Evolutionary conservation across 2,329 filamentous ascomycete species (phyloP).

Genomic region (Pseudocercospora pini-densiflorae): DNA sequence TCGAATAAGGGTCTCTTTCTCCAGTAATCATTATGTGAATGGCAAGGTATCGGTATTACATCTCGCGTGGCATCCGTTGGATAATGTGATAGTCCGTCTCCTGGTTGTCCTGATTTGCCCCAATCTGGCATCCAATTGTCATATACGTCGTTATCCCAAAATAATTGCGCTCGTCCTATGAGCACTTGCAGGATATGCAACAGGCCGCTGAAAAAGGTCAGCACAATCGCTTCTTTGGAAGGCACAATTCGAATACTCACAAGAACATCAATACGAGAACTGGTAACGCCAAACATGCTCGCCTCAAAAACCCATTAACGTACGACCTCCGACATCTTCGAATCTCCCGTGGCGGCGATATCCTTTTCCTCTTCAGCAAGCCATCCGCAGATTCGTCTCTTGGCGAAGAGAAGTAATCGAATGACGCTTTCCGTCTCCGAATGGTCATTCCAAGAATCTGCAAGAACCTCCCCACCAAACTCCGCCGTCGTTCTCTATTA

Average conservation of each 20-base stretch:
- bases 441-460: constrained; percentile 13
- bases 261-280: constrained; percentile 25
- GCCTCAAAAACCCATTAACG: constrained; percentile 18
- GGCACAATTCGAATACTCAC: constrained; percentile 18
- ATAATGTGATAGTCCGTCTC: constrained; percentile 40
- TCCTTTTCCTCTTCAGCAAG: constrained; percentile 13
- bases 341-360: constrained; percentile 18
- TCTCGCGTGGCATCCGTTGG: constrained; percentile 48
- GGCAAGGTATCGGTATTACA: constrained; percentile 61
- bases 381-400: constrained; percentile 16
- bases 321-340: constrained; percentile 20
- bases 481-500: constrained; percentile 3
- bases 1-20: constrained; percentile 65
- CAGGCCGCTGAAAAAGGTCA: constrained; percentile 41
- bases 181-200: constrained; percentile 47
- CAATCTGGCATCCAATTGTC: constrained; percentile 46
- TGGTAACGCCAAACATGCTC: constrained; percentile 18
- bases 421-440: constrained; percentile 7
- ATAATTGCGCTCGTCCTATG: constrained; percentile 42
- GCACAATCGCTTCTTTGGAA: not conserved
- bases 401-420: constrained; percentile 17
- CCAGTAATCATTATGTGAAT: constrained; percentile 76
- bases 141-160: constrained; percentile 42
- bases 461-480: constrained; percentile 11
- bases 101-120: constrained; percentile 45